These are phyloP conservation scores for Colletotrichum noveboracense DNA, from an alignment of 2,329 filamentous ascomycete species.

Conservation along the genomic window DNA sequence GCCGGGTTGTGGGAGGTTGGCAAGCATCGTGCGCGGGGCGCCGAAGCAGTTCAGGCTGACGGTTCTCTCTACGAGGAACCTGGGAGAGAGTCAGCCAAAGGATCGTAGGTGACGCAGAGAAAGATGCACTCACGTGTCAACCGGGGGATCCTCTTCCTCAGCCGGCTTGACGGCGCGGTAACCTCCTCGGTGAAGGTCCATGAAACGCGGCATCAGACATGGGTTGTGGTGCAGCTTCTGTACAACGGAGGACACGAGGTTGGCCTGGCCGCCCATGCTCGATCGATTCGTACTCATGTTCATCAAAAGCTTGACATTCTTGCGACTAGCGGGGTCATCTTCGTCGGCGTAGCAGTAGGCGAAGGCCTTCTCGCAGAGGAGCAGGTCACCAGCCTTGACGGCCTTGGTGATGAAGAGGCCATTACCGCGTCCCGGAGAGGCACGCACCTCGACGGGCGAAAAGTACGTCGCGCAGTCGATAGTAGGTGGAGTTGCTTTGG, in stretches of 20 bases:
- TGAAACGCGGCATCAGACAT: neutral
- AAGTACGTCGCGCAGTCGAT: conserved; percentile 54
- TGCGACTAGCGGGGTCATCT: conserved; percentile 3
- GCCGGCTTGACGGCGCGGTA: conserved; percentile 31
- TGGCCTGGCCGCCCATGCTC: conserved; percentile 41
- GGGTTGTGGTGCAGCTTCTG: conserved; percentile 51
- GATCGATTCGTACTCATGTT: conserved; percentile 36
- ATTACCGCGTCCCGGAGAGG: conserved; percentile 44
- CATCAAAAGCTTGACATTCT: conserved; percentile 36
- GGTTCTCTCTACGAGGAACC: conserved; percentile 51
- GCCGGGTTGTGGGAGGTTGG: neutral
- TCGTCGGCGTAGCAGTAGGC: conserved; percentile 37
- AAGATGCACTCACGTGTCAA: conserved; percentile 48
- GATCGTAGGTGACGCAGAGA: neutral
- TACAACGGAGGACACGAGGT: conserved; percentile 43
- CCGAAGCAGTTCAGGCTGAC: conserved; percentile 50
- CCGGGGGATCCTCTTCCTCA: conserved; percentile 42
- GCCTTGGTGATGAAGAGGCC: conserved; percentile 55
- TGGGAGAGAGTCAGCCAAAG: conserved; percentile 18
- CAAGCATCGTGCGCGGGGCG: conserved; percentile 22
- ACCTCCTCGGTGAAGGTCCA: neutral
- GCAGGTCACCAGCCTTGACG: conserved; percentile 54
- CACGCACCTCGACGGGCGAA: conserved; percentile 43
- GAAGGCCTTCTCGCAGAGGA: conserved; percentile 64
- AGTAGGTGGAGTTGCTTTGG: conserved; percentile 38